phyloP scores from a whole-genome alignment of 306 rosid species.

The Medicago lupulina region DNA sequence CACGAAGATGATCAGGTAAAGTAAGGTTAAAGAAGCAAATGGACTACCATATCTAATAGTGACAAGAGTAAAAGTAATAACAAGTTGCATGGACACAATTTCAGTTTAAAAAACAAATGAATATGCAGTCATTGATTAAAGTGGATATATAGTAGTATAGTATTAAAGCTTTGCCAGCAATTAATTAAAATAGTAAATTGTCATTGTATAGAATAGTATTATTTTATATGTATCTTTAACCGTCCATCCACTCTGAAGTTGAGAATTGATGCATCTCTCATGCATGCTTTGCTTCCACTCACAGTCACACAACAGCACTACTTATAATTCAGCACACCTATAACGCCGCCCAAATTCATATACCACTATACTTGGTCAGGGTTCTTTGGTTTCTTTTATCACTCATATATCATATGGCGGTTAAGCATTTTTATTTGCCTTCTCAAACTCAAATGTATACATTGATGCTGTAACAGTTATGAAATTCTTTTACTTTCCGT shows the following conservation, averaged over 20 bases:
- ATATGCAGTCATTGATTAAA: neutral
- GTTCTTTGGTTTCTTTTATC: slow-evolving; percentile 31
- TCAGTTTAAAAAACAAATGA: neutral
- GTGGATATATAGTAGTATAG: neutral
- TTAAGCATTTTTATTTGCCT: slow-evolving; percentile 12
- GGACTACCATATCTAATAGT: slow-evolving; percentile 1
- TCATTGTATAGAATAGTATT: neutral
- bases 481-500: neutral
- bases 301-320: slow-evolving; percentile 41
- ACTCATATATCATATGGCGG: slow-evolving; percentile 12
- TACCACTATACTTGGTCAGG: slow-evolving; percentile 44
- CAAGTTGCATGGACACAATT: slow-evolving; percentile 34
- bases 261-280: slow-evolving; percentile 28
- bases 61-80: slow-evolving; percentile 17
- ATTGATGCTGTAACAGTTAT: neutral
- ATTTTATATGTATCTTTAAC: slow-evolving; percentile 32
- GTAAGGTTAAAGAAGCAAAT: neutral
- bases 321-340: neutral
- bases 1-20: neutral
- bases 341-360: slow-evolving; percentile 43
- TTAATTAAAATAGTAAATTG: neutral
- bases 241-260: slow-evolving; percentile 54
- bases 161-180: neutral
- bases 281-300: slow-evolving; percentile 52
- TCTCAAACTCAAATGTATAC: neutral